These are phyloP conservation scores for Phytophthora litchii DNA, from an alignment of 352 stramenopile species.

Conservation along the genomic window DNA sequence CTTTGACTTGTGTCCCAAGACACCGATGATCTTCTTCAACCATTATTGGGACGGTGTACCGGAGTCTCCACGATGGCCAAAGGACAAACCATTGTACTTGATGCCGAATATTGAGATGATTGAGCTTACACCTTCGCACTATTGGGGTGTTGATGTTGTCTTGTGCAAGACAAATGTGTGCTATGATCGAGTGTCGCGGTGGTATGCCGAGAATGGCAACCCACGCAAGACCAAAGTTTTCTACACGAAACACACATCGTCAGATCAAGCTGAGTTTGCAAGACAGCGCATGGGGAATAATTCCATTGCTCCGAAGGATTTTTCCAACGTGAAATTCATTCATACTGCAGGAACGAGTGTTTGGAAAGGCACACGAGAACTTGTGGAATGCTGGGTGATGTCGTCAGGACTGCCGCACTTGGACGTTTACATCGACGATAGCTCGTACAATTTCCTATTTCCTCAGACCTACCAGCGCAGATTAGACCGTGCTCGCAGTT, in stretches of 20 bases:
- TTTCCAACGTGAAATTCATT: constrained; percentile 31
- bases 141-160: constrained; percentile 43
- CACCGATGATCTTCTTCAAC: constrained; percentile 56
- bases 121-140: constrained; percentile 44
- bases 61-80: constrained; percentile 31
- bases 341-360: constrained; percentile 38
- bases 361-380: constrained; percentile 44
- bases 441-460: constrained; percentile 27
- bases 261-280: constrained; percentile 35
- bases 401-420: constrained; percentile 41
- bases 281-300: constrained; percentile 12
- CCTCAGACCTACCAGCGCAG: constrained; percentile 14
- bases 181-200: constrained; percentile 37
- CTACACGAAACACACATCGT: constrained; percentile 53
- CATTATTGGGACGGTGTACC: constrained; percentile 53
- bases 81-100: constrained; percentile 45
- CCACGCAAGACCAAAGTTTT: constrained; percentile 41
- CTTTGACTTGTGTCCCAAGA: constrained; percentile 53
- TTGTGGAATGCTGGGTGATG: constrained; percentile 51
- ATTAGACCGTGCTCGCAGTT: constrained; percentile 18
- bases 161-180: constrained; percentile 58
- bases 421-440: constrained; percentile 47
- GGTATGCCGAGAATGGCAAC: constrained; percentile 50
- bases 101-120: constrained; percentile 63
- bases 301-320: constrained; percentile 29